A percentile compares a stretch with the other conserved stretches of the same genome.
These are phyloP conservation scores for Alternaria arborescens DNA, from an alignment of 2,329 filamentous ascomycete genomes.

Conservation along the genomic window DNA sequence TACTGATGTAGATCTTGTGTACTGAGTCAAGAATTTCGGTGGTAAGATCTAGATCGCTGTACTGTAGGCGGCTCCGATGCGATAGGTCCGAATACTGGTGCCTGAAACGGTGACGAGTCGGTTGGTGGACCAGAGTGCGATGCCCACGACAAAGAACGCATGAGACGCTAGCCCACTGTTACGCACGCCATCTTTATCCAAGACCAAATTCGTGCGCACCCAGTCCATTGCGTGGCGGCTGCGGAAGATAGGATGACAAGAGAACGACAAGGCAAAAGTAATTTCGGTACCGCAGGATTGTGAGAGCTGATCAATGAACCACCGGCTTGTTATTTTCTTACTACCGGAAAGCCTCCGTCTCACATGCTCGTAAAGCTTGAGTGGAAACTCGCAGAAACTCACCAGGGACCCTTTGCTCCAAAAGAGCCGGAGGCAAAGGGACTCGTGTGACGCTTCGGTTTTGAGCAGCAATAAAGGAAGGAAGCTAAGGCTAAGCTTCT, in stretches of 20 bases:
- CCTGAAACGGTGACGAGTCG: constrained; percentile 36
- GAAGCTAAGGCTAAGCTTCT: constrained; percentile 29
- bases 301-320: constrained; percentile 1
- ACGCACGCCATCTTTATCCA: constrained; percentile 24
- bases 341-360: constrained; percentile 9
- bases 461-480: constrained; percentile 25
- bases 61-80: constrained; percentile 30
- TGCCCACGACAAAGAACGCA: constrained; percentile 26
- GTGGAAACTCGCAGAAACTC: constrained; percentile 13
- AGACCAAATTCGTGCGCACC: constrained; percentile 8
- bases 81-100: constrained; percentile 42
- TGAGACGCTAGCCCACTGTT: constrained; percentile 26
- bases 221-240: constrained; percentile 11
- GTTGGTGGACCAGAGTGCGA: constrained; percentile 17
- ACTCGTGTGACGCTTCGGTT: constrained; percentile 31
- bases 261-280: constrained; percentile 16
- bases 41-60: constrained; percentile 10
- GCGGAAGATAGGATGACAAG: constrained; percentile 10
- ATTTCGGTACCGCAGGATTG: constrained; percentile 13
- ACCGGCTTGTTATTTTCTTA: constrained; percentile 19
- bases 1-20: background rate
- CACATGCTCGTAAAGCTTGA: background rate
- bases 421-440: constrained; percentile 11
- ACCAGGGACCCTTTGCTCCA: constrained; percentile 28
- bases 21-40: background rate